Conservation (phyloP, 768 basidiomycete species). For the Naganishia kalamii region DNA sequence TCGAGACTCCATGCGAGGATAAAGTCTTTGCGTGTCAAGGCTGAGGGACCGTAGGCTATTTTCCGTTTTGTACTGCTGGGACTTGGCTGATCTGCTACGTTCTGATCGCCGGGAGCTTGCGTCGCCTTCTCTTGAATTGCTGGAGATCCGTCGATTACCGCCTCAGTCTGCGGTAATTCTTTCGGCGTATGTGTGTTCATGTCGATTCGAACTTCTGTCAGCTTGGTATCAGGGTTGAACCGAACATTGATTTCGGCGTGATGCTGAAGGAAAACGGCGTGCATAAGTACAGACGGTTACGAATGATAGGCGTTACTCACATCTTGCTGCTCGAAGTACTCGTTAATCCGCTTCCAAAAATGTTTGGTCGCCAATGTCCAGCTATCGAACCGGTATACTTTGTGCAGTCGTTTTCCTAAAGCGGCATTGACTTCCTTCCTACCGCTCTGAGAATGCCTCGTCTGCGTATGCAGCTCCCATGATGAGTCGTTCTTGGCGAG, state of each 20-base stretch:
- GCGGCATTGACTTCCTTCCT: neutral
- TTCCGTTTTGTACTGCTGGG: neutral
- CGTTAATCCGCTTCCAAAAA: slow-evolving; percentile 6
- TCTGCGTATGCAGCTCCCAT: neutral
- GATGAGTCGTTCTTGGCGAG: neutral
- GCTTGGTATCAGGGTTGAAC: neutral
- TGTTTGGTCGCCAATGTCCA: slow-evolving; percentile 2
- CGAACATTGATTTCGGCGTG: slow-evolving; percentile 1
- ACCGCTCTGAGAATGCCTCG: neutral
- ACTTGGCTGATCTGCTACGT: neutral
- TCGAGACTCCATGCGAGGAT: slow-evolving; percentile 9
- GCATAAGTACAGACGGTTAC: neutral
- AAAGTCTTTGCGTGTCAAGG: neutral
- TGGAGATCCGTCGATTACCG: neutral
- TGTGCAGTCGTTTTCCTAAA: neutral
- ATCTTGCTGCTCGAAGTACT: slow-evolving; percentile 6
- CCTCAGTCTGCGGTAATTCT: neutral
- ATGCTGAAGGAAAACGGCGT: neutral
- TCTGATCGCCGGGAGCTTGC: neutral
- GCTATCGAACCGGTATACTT: slow-evolving; percentile 7
- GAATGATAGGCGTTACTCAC: neutral
- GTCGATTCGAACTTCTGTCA: slow-evolving; percentile 6
- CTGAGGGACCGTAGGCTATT: slow-evolving; percentile 3
- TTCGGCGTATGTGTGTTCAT: slow-evolving; percentile 11
- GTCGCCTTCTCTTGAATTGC: neutral